Conservation (phyloP, 2,329 filamentous ascomycete genomes). For the Sporothrix schenckii region DNA sequence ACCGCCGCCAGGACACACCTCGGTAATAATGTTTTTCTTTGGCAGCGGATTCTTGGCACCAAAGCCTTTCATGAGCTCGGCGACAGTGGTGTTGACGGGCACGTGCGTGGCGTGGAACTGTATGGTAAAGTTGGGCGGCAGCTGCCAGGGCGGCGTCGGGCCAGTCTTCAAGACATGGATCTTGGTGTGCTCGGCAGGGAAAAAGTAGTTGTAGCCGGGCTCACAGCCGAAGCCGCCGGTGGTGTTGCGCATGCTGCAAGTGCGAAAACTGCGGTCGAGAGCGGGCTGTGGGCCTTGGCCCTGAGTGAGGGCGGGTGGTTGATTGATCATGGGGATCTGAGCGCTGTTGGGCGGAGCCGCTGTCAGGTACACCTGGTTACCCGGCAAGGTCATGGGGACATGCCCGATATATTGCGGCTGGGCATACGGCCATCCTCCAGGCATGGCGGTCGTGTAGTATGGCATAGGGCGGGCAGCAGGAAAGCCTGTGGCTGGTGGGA, state of each 20-base stretch:
- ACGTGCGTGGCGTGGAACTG: slow-evolving; percentile 56
- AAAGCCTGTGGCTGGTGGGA: slow-evolving; percentile 18
- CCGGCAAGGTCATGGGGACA: not conserved
- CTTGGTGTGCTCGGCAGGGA: slow-evolving; percentile 60
- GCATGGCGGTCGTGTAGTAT: not conserved
- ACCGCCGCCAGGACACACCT: slow-evolving; percentile 58
- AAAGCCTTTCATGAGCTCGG: slow-evolving; percentile 61
- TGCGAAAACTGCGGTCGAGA: slow-evolving; percentile 53
- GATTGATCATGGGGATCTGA: slow-evolving; percentile 36
- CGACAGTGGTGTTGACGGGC: slow-evolving; percentile 56
- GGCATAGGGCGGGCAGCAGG: not conserved
- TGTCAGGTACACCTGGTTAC: slow-evolving; percentile 28
- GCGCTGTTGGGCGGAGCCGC: slow-evolving; percentile 30
- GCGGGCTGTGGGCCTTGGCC: slow-evolving; percentile 49
- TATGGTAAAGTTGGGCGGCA: slow-evolving; percentile 48
- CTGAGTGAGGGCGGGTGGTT: slow-evolving; percentile 29
- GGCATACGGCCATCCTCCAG: not conserved
- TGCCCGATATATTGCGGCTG: not conserved
- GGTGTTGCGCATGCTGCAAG: slow-evolving; percentile 59
- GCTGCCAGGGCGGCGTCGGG: slow-evolving; percentile 56
- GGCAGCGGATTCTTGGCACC: slow-evolving; percentile 56
- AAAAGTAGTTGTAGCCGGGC: slow-evolving; percentile 66
- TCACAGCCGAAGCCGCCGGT: slow-evolving; percentile 62
- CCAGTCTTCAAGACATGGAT: slow-evolving; percentile 59
- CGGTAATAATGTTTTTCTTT: slow-evolving; percentile 60